Conservation (phyloP, 2,329 filamentous ascomycete genomes). For the Ceratocystis huliohia region DNA sequence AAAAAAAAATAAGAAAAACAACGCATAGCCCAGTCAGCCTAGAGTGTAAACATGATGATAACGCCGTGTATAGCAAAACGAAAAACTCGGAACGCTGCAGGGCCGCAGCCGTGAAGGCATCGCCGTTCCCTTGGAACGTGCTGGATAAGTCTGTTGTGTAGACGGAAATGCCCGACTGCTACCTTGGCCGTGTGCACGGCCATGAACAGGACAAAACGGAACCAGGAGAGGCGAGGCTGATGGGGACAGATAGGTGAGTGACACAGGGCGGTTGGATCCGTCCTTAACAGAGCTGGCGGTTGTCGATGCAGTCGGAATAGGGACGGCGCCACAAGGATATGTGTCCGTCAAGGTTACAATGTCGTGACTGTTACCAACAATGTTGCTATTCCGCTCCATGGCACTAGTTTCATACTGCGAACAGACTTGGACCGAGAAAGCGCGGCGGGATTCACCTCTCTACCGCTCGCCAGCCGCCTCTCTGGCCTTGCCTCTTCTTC, state of each 20-base stretch:
- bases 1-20: not conserved
- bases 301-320: not conserved
- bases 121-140: not conserved
- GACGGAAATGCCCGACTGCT: not conserved
- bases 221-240: not conserved
- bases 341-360: not conserved
- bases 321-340: no score
- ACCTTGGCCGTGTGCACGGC: no score
- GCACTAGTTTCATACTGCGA: not conserved
- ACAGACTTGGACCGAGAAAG: constrained; percentile 17
- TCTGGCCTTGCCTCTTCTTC: constrained; percentile 62
- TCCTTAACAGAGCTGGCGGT: not conserved
- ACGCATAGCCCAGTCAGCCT: constrained; percentile 16
- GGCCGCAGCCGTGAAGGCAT: constrained; percentile 1
- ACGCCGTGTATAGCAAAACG: constrained; percentile 19
- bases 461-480: constrained; percentile 20
- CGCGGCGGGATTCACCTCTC: constrained; percentile 17
- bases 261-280: not conserved
- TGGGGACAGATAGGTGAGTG: not conserved
- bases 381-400: not conserved
- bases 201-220: not conserved
- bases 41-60: constrained; percentile 15
- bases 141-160: not conserved
- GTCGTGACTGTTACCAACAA: not conserved
- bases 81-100: constrained; percentile 15